Conservation (phyloP, 805 yeast genomes). For the Sungouiozyma ichnusensis region DNA sequence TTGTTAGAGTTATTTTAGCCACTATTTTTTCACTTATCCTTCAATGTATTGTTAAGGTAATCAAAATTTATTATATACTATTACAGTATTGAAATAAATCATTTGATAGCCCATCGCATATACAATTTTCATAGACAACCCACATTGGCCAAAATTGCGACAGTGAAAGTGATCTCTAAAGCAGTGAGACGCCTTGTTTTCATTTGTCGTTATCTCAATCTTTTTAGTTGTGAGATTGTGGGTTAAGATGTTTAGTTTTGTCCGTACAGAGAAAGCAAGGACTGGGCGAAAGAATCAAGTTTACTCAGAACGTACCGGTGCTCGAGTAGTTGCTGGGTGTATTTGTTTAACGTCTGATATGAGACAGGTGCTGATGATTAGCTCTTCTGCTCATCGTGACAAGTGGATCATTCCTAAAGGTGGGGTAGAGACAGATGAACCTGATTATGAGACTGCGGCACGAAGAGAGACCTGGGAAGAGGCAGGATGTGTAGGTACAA, state of each 20-base stretch:
- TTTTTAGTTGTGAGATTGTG: too few species aligned
- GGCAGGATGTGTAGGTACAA: conserved; percentile 73
- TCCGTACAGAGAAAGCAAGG: conserved; percentile 32
- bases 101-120: too few species aligned
- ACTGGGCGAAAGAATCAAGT: conserved; percentile 52
- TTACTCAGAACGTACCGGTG: conserved; percentile 51
- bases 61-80: too few species aligned
- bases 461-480: conserved; percentile 96
- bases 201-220: too few species aligned
- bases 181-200: too few species aligned
- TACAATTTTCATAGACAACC: too few species aligned
- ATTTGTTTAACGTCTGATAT: conserved; percentile 52
- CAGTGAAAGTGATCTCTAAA: too few species aligned
- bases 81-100: too few species aligned
- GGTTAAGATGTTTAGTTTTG: conserved; percentile 5
- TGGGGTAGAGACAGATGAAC: conserved; percentile 82
- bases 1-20: too few species aligned
- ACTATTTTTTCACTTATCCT: too few species aligned
- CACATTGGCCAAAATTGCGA: too few species aligned
- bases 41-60: too few species aligned
- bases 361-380: conserved; percentile 62
- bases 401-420: conserved; percentile 94
- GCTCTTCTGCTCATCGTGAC: conserved; percentile 57
- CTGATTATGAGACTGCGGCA: conserved; percentile 41
- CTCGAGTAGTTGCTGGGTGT: conserved; percentile 90